A percentile compares a stretch with the other conserved stretches of the same genome.
Evolutionary conservation across 345 rosid genomes (phyloP).

Genomic region (thale cress (Arabidopsis thaliana)): TAIR10.1 NC_003070.9:18314501-18315000

Average conservation of each 20-base stretch:
- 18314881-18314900: neutral
- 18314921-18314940: constrained; percentile 11
- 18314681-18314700: constrained; percentile 82
- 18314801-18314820: constrained; percentile 77
- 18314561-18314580: constrained; percentile 8
- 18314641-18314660: constrained; percentile 70
- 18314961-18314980: constrained; percentile 80
- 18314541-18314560: constrained; percentile 11
- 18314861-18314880: neutral
- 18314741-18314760: constrained; percentile 85
- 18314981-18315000: constrained; percentile 85
- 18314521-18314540: constrained; percentile 33
- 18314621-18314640: constrained; percentile 76
- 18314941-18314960: constrained; percentile 86
- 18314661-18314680: constrained; percentile 87
- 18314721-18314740: constrained; percentile 85
- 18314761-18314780: constrained; percentile 77
- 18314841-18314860: constrained; percentile 53
- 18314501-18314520: constrained; percentile 32
- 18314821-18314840: constrained; percentile 86
- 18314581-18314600: neutral
- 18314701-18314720: constrained; percentile 90
- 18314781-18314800: constrained; percentile 81
- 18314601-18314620: constrained; percentile 57
- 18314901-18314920: neutral